Evolutionary conservation across 2,329 filamentous ascomycete genomes (phyloP).

Genomic region (Fusarium xylarioides): DNA sequence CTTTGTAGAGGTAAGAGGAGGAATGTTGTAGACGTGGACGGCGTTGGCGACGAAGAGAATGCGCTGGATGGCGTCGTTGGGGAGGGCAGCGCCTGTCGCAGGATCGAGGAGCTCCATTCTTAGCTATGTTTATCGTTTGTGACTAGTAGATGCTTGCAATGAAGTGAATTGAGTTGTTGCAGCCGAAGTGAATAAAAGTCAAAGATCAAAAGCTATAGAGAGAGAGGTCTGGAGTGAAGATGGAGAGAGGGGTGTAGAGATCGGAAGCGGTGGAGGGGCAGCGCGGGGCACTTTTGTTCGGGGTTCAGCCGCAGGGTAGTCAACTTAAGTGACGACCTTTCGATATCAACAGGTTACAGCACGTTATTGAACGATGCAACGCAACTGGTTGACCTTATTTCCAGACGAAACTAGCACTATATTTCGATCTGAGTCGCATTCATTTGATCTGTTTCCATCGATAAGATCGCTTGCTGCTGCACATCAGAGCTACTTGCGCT

Average conservation of each 20-base stretch:
- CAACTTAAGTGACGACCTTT: not conserved
- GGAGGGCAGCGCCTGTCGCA: slow-evolving; percentile 72
- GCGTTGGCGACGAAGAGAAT: slow-evolving; percentile 78
- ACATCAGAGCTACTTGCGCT: not conserved
- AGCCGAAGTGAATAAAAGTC: not conserved
- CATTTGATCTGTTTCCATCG: not conserved
- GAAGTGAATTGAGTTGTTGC: not conserved
- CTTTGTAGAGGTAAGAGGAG: slow-evolving; percentile 78
- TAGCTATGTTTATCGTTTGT: not conserved
- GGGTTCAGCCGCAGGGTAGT: slow-evolving; percentile 25
- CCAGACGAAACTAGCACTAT: not conserved
- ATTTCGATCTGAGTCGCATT: too few species aligned
- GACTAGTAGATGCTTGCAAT: not conserved
- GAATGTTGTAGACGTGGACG: slow-evolving; percentile 89
- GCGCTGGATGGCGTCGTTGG: slow-evolving; percentile 82
- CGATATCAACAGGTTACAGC: not conserved
- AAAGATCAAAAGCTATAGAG: not conserved
- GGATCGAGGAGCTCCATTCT: slow-evolving; percentile 74
- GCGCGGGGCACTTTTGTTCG: slow-evolving; percentile 22
- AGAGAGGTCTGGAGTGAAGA: not conserved
- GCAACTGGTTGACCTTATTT: slow-evolving; percentile 13
- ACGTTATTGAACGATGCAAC: slow-evolving; percentile 24
- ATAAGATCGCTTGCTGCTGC: not conserved
- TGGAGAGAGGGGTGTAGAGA: slow-evolving; percentile 12
- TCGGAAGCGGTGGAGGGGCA: slow-evolving; percentile 34